Conservation (phyloP, 345 rosid genomes). For the Syzygium aqueum region DNA sequence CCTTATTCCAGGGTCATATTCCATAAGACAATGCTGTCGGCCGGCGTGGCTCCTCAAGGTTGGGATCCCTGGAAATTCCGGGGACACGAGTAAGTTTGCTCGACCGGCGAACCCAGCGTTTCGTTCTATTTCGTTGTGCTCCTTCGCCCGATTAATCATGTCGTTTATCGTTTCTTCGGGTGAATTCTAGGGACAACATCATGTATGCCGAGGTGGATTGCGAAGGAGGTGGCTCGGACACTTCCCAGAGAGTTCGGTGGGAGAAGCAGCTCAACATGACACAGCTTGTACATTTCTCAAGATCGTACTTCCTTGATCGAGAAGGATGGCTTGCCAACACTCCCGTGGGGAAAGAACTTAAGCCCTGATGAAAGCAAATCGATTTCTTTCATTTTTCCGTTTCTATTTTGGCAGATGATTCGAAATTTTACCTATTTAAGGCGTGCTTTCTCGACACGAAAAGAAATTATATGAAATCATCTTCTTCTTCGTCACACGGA, state of each 20-base stretch:
- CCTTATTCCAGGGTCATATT: conserved; percentile 50
- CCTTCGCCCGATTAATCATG: neutral
- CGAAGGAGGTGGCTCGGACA: conserved; percentile 11
- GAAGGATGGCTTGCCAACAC: conserved; percentile 18
- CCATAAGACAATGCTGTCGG: conserved; percentile 11
- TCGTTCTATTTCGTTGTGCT: neutral
- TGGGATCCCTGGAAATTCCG: conserved; percentile 35
- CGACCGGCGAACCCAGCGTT: neutral
- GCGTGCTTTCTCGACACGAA: neutral
- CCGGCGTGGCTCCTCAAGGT: conserved; percentile 22
- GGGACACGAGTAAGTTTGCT: conserved; percentile 32
- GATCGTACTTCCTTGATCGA: conserved; percentile 10
- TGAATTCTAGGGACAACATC: neutral
- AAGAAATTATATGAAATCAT: neutral
- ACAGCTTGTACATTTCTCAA: neutral
- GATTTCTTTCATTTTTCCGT: neutral
- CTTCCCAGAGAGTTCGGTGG: conserved; percentile 16
- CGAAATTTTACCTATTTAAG: neutral
- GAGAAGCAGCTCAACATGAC: neutral
- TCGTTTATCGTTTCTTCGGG: neutral
- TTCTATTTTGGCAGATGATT: neutral
- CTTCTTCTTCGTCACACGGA: neutral
- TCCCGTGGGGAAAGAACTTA: neutral
- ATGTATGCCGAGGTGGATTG: conserved; percentile 10
- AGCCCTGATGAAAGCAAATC: neutral